Base-by-base conservation (phyloP, 768 basidiomycete species). In the Termitomyces sp. region DNA sequence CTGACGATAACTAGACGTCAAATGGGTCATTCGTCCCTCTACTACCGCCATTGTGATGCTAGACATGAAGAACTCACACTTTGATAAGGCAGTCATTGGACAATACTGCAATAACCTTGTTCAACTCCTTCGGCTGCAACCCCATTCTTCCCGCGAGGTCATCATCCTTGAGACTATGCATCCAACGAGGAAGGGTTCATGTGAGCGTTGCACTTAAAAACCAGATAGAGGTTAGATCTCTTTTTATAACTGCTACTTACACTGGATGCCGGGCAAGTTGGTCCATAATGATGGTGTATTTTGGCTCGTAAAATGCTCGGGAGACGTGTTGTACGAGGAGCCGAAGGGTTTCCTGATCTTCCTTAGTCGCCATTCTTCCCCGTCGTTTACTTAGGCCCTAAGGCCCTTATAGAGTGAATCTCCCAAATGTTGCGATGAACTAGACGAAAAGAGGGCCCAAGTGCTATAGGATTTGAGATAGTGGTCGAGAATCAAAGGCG, bases 251-350 rank as follows among this genome's bases (percentile, higher is more conserved):
- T 64, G 67, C 71, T 79, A 91, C 96, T 89, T 84, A 98, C 95
- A 95, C 93, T 63, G 91, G 87, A 74, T 94, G 88, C 62, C 89
- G 86, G 59, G 93, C 86, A 70, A 99, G 85, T 74, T 96, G 91
- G 76, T 98, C 96, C 80, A 98, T 76, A 61, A 98, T 86, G 60
- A 98, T 89, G 65, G 88, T 91, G 72, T 81, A 94, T 67, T 91
- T 91, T 45, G 92, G 80, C 71, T 98, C 97, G 75, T 98, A 99
- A 75, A 99, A 98, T 34, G 90, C 87, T 66, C 96, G 85, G 46
- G 89, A 86, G 69, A 96, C 93, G 76, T 93, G 89, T 71, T 97
- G 94, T 63, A 97, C 92, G 65, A 99, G 87, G 58, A 87, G 83
- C 71, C 86, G 87, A 55, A 95, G 85, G 2, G 83, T 85, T 71